Conservation (phyloP, 768 basidiomycete species). For the Tremella fuciformis region DNA sequence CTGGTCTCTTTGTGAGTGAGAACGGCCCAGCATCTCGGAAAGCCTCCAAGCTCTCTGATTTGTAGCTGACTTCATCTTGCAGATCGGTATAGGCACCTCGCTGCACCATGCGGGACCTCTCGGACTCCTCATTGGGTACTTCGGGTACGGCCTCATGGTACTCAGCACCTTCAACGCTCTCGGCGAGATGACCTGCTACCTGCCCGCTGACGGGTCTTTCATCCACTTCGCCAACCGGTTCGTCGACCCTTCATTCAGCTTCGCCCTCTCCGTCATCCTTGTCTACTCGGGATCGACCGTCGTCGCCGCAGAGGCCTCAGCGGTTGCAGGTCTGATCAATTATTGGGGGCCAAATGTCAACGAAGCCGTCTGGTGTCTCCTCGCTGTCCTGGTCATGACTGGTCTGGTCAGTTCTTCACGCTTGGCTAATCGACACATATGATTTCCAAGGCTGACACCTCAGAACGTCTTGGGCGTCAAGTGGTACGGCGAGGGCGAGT, state of each 20-base stretch:
- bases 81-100: not conserved
- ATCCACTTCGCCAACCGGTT: not conserved
- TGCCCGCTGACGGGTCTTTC: constrained; percentile 11
- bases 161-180: not conserved
- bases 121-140: not conserved
- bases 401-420: no score
- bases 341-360: no score
- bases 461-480: constrained; percentile 33
- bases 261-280: not conserved
- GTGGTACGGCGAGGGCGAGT: constrained; percentile 34
- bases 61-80: no score
- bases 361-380: no score
- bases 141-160: not conserved
- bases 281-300: constrained; percentile 5
- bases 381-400: no score
- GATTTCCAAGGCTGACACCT: no score
- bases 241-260: constrained; percentile 6
- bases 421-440: no score
- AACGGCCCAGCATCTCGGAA: no score
- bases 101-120: not conserved
- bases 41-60: no score
- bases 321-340: constrained; percentile 13
- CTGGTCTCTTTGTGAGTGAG: no score
- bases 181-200: constrained; percentile 5
- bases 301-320: constrained; percentile 13